Evolutionary conservation across 2,329 filamentous ascomycete species (phyloP).

Genomic region (Neobulgaria alba): DNA sequence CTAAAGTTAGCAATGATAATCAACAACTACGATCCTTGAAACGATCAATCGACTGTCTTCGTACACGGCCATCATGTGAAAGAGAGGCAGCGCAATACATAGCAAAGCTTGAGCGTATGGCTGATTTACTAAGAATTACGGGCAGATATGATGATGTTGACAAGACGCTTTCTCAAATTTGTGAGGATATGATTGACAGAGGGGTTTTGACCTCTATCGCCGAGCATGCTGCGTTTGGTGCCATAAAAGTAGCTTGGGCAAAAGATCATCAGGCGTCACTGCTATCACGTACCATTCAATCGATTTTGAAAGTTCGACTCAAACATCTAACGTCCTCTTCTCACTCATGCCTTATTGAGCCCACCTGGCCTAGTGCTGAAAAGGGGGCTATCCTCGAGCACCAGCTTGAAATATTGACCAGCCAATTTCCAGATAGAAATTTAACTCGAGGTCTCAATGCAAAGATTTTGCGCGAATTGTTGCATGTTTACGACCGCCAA

Average conservation of each 20-base stretch:
- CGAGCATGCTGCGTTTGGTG: conserved; percentile 37
- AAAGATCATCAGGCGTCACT: conserved; percentile 39
- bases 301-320: conserved; percentile 50
- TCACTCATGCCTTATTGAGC: conserved; percentile 29
- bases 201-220: conserved; percentile 49
- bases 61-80: conserved; percentile 43
- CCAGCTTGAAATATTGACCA: conserved; percentile 39
- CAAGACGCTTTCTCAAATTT: conserved; percentile 50
- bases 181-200: conserved; percentile 50
- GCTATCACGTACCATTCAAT: conserved; percentile 50
- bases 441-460: conserved; percentile 7
- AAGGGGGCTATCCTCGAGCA: conserved; percentile 52
- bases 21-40: conserved; percentile 48
- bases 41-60: conserved; percentile 55
- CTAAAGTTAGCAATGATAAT: conserved; percentile 33
- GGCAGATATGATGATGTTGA: conserved; percentile 49
- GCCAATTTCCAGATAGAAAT: conserved; percentile 5
- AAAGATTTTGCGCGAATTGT: conserved; percentile 14
- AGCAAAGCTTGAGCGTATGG: conserved; percentile 59
- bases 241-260: conserved; percentile 47
- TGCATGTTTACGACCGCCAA: conserved; percentile 21
- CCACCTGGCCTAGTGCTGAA: conserved; percentile 38
- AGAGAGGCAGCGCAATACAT: conserved; percentile 51
- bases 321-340: conserved; percentile 50
- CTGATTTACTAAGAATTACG: conserved; percentile 46